phyloP scores from a whole-genome alignment of 1,284 basidiomycete genomes.

The Trichosporon sp. region DNA sequence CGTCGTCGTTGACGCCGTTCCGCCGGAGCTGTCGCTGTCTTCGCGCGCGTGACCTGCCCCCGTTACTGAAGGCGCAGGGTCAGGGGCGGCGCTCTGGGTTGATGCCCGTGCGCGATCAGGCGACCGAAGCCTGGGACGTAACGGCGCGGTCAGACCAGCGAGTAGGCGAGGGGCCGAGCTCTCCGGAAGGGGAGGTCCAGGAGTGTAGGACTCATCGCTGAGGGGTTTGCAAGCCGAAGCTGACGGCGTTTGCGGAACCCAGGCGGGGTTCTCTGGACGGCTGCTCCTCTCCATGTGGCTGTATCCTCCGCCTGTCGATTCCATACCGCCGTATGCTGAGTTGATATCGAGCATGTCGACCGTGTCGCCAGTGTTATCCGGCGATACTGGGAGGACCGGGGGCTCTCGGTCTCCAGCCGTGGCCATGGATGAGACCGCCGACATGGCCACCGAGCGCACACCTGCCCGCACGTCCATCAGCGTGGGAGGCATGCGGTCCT shows the following conservation, averaged over 20 bases:
- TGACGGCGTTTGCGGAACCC: background rate
- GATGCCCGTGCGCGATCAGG: background rate
- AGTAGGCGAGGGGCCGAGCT: background rate
- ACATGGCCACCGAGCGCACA: background rate
- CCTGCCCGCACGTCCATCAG: background rate
- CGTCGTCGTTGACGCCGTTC: background rate
- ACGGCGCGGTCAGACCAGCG: background rate
- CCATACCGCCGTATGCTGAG: background rate
- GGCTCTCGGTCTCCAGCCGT: background rate
- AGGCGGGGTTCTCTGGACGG: background rate
- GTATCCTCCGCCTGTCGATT: background rate
- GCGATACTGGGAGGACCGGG: background rate
- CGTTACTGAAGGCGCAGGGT: background rate
- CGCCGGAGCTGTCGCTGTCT: background rate
- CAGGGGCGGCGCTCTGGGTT: background rate
- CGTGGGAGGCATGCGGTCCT: background rate
- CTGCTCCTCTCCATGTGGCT: constrained; percentile 8
- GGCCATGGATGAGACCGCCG: background rate
- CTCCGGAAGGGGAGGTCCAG: background rate
- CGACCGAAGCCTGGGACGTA: background rate
- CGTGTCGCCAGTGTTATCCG: background rate
- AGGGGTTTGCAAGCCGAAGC: background rate
- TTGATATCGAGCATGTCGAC: background rate
- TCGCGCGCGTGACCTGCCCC: background rate
- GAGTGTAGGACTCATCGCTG: background rate